Percentiles rank a stretch among this genome's conserved stretches.
phyloP scores from a whole-genome alignment of 2,329 filamentous ascomycete genomes.

The Fusarium scirpi region DNA sequence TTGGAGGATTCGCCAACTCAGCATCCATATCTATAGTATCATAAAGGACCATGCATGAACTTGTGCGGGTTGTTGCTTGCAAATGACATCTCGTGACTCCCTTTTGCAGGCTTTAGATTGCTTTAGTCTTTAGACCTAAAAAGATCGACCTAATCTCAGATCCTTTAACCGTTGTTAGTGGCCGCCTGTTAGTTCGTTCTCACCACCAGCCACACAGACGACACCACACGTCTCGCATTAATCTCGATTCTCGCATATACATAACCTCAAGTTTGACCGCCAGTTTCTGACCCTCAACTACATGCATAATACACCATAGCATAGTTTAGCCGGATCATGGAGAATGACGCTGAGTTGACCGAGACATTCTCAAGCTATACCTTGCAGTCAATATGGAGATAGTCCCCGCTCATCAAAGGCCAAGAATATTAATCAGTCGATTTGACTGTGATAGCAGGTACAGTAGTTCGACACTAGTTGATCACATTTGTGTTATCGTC shows the following conservation, averaged over 20 bases:
- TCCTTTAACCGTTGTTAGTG: conserved; percentile 13
- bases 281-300: conserved; percentile 3
- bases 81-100: conserved; percentile 35
- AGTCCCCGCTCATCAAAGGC: conserved; percentile 1
- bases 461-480: conserved; percentile 28
- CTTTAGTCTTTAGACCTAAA: conserved; percentile 25
- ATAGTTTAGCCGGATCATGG: conserved; percentile 1
- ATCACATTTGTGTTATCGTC: conserved; percentile 7
- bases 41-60: conserved; percentile 22
- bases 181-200: conserved; percentile 3
- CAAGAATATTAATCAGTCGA: conserved; percentile 14
- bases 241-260: conserved; percentile 16
- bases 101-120: conserved; percentile 24
- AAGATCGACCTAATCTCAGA: conserved; percentile 7
- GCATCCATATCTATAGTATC: background rate
- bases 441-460: conserved; percentile 16
- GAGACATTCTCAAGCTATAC: background rate
- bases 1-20: conserved; percentile 29
- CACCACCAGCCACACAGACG: conserved; percentile 18
- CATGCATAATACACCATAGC: background rate
- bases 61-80: conserved; percentile 19
- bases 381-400: conserved; percentile 2
- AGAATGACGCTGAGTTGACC: conserved; percentile 18
- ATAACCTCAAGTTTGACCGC: conserved; percentile 29
- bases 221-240: conserved; percentile 17